Evolutionary conservation across 306 rosid species (phyloP).

Genomic region (Cicer judaicum): DNA sequence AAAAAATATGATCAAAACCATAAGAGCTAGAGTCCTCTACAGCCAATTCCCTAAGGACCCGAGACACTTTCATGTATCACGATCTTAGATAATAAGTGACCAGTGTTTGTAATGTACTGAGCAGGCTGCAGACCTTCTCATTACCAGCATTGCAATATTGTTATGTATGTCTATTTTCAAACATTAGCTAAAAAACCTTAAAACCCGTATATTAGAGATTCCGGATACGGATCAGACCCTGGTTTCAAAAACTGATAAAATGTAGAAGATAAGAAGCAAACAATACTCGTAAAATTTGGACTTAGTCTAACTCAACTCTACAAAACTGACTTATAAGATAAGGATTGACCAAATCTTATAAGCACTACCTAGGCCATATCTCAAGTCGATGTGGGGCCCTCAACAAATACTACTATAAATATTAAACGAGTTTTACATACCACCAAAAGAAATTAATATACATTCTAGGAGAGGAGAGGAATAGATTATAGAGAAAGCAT

Average conservation of each 20-base stretch:
- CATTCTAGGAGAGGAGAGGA: slow-evolving; percentile 15
- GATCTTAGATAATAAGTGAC: slow-evolving; percentile 7
- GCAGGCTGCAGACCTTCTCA: slow-evolving; percentile 7
- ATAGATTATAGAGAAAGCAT: slow-evolving; percentile 21
- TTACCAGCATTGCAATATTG: slow-evolving; percentile 1
- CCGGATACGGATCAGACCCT: background rate
- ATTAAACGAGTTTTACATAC: slow-evolving; percentile 31
- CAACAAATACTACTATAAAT: slow-evolving; percentile 11
- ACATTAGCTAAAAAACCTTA: background rate
- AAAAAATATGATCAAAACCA: background rate
- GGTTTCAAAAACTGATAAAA: slow-evolving; percentile 10
- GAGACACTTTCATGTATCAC: background rate
- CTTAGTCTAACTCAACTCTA: background rate
- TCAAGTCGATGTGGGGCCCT: background rate
- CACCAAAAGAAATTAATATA: slow-evolving; percentile 41
- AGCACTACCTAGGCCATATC: background rate
- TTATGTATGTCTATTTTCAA: background rate
- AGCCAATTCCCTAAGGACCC: background rate
- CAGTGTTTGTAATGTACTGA: background rate
- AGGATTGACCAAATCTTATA: background rate
- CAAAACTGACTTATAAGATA: background rate
- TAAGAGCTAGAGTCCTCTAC: background rate
- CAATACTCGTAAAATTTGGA: background rate
- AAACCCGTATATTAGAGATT: background rate
- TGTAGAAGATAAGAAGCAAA: slow-evolving; percentile 3